Evolutionary conservation across 768 basidiomycete species (phyloP), one percentile per base, ranked within the genome.

Genomic region (Lentinula lateritia): DNA sequence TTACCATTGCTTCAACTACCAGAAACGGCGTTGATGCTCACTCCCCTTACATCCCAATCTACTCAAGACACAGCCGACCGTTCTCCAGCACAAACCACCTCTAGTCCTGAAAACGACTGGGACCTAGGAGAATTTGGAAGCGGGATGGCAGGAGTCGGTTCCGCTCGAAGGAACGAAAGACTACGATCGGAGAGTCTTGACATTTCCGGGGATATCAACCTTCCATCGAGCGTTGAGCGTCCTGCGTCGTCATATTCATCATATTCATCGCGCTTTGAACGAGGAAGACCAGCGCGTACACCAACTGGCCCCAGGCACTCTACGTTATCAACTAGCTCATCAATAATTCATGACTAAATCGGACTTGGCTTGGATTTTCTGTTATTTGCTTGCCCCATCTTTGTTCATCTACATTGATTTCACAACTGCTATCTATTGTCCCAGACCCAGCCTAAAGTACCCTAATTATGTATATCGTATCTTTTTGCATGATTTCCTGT

Each of bases 151-250:
- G 58, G 58, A 10, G 28, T 59, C n/a, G 58, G 58, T 10, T 23
- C 18, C 18, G 58, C 45, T n/a, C 23, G 58, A 48, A 46, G 58
- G 36, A 59, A 59, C 38, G 35, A 50, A 34, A 59, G 58, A 23
- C n/a, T 59, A 50, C 28, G 38, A 23, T 50, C 58, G 12, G 58
- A 59, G n/a, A 59, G 58, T 23, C 28, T 59, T 18, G 48, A 50
- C 39, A 35, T 59, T 13, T 46, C 56, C 10, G 42, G 39, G 16
- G 41, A 56, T 28, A 32, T 56, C 7, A 10, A 6, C 7, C 42
- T 38, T 34, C 3, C 16, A 23, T 35, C 45, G n/a, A 59, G 13
- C 8, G 15, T 59, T 8, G 45, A 59, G 38, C 45, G 45, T 50
- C 43, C 42, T 32, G 9, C 12, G 3, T 58, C 45, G 18, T 58